phyloP scores from a whole-genome alignment of 225 moss, liverwort and hornwort species.

The Neckera pumila region DNA sequence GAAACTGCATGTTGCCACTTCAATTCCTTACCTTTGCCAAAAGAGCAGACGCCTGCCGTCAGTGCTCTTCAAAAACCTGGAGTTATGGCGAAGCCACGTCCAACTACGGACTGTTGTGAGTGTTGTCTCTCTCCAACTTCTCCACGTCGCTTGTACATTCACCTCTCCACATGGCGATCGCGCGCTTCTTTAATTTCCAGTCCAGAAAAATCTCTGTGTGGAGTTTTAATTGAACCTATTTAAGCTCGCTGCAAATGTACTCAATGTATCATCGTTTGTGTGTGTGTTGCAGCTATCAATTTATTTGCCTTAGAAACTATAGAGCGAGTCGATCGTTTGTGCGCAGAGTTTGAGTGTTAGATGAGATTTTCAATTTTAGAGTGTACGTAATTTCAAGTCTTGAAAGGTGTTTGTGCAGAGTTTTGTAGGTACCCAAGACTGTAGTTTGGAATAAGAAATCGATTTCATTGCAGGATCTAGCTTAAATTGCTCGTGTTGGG shows the following conservation, averaged over 20 bases:
- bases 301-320: too few relatives aligned
- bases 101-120: not conserved
- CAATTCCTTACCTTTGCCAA: not conserved
- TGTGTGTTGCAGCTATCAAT: too few relatives aligned
- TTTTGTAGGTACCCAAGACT: not conserved
- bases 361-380: not conserved
- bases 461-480: too few relatives aligned
- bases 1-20: not conserved
- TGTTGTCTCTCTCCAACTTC: not conserved
- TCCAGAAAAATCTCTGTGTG: not conserved
- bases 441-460: not conserved
- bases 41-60: not conserved
- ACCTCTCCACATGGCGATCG: not conserved
- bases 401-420: not conserved
- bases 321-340: too few relatives aligned
- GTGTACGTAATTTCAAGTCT: not conserved
- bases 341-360: not conserved
- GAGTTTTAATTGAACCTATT: not conserved
- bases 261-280: not conserved
- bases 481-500: too few relatives aligned
- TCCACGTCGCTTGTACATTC: not conserved
- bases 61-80: not conserved
- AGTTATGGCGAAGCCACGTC: constrained; percentile 25
- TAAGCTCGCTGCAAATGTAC: not conserved
- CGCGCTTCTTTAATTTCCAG: not conserved